Conservation (phyloP, 164 flowering plant species). For the Nymphaea thermarum region DNA sequence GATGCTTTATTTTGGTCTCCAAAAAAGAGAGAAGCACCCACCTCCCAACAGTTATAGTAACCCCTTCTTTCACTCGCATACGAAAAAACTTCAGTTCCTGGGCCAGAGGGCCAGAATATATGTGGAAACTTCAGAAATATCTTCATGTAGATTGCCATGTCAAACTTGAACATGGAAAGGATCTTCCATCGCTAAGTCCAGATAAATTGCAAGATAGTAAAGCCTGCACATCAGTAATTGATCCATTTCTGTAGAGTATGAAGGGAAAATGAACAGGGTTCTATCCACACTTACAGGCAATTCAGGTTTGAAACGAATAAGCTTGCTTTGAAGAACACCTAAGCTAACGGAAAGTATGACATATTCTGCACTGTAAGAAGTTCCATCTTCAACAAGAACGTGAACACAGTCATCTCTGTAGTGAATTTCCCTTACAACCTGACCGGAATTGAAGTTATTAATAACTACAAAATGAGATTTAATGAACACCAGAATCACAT, state of each 20-base stretch:
- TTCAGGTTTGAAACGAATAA: constrained; percentile 2
- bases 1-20: background rate
- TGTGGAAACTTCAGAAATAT: constrained; percentile 15
- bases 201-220: background rate
- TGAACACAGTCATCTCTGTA: background rate
- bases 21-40: background rate
- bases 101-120: constrained; percentile 19
- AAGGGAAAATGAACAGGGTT: background rate
- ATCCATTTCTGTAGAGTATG: background rate
- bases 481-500: background rate
- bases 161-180: constrained; percentile 7
- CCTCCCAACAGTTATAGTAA: constrained; percentile 29
- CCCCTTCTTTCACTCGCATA: constrained; percentile 13
- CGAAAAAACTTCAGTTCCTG: constrained; percentile 16
- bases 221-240: background rate
- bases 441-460: background rate
- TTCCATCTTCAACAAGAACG: background rate
- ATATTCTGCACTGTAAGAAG: constrained; percentile 1
- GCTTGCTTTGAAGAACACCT: constrained; percentile 1
- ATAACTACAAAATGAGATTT: background rate
- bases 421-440: constrained; percentile 1
- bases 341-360: background rate
- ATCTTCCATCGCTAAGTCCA: constrained; percentile 10
- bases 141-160: constrained; percentile 13
- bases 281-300: constrained; percentile 1